Evolutionary conservation across 2,329 filamentous ascomycete species (phyloP).

Genomic region (Uncinocarpus reesii): DNA sequence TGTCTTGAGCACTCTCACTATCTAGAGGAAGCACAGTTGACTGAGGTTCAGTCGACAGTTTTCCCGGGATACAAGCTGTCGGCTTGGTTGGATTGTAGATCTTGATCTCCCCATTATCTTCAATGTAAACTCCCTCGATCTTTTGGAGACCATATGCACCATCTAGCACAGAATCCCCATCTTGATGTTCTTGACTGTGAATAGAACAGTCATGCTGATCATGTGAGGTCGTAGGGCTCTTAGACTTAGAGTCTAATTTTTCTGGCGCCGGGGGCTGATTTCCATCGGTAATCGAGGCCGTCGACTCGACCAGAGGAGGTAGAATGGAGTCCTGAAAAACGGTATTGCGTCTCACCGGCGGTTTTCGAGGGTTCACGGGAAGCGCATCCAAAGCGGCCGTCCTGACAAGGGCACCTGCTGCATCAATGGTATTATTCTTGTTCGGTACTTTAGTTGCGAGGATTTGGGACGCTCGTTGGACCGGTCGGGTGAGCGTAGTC

Average conservation of each 20-base stretch:
- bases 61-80: not conserved
- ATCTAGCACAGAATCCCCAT: not conserved
- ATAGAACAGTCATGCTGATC: not conserved
- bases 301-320: constrained; percentile 27
- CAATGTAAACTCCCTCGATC: constrained; percentile 24
- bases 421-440: not conserved
- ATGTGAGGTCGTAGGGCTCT: not conserved
- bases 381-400: constrained; percentile 19
- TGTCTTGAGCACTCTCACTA: not conserved
- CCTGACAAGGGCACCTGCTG: not conserved
- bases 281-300: constrained; percentile 15
- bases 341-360: constrained; percentile 44
- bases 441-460: not conserved
- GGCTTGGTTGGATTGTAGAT: constrained; percentile 15
- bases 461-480: constrained; percentile 43
- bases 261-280: constrained; percentile 25
- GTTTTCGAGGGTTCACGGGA: constrained; percentile 36
- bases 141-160: constrained; percentile 14
- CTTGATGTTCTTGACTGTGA: constrained; percentile 10
- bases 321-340: constrained; percentile 45
- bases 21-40: not conserved
- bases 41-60: not conserved
- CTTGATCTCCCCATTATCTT: constrained; percentile 22
- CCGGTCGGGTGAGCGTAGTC: constrained; percentile 45
- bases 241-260: not conserved